These are phyloP conservation scores for Aspergillus hiratsukae DNA, from an alignment of 2,329 filamentous ascomycete genomes.

Conservation along the genomic window DNA sequence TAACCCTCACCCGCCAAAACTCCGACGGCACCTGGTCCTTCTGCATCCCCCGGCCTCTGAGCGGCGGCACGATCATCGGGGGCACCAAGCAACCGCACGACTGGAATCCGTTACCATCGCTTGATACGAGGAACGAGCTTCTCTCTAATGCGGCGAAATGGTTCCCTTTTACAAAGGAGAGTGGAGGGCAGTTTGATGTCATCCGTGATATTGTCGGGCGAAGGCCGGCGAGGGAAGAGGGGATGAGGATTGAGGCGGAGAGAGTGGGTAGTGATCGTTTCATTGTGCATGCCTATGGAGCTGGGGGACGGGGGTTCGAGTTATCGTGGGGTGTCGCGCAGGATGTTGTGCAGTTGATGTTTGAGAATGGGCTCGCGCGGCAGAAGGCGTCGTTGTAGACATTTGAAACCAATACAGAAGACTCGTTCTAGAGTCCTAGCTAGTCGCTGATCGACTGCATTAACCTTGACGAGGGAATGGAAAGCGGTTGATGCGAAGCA, in stretches of 20 bases:
- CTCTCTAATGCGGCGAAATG: slow-evolving; percentile 41
- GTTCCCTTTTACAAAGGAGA: slow-evolving; percentile 38
- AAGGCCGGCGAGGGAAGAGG: slow-evolving; percentile 42
- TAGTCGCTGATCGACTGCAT: not conserved
- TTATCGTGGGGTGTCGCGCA: slow-evolving; percentile 57
- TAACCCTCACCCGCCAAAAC: slow-evolving; percentile 57
- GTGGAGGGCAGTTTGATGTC: slow-evolving; percentile 37
- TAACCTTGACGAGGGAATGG: not conserved
- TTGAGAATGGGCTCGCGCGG: slow-evolving; percentile 17
- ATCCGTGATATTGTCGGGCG: slow-evolving; percentile 45
- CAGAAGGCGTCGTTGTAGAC: slow-evolving; percentile 22
- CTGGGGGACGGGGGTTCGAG: slow-evolving; percentile 59
- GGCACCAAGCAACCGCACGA: slow-evolving; percentile 60
- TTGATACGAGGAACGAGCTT: slow-evolving; percentile 45
- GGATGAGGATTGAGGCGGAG: slow-evolving; percentile 53
- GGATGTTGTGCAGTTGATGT: slow-evolving; percentile 44
- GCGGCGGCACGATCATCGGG: slow-evolving; percentile 62
- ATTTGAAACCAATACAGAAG: not conserved
- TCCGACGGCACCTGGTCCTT: slow-evolving; percentile 61
- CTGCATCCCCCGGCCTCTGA: slow-evolving; percentile 56
- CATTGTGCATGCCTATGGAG: slow-evolving; percentile 55
- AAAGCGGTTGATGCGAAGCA: not conserved
- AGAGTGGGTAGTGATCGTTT: slow-evolving; percentile 21
- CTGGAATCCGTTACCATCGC: slow-evolving; percentile 50
- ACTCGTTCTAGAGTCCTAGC: not conserved